Evolutionary conservation across 352 stramenopile genomes (phyloP).

Genomic region (Phytophthora pluvialis): DNA sequence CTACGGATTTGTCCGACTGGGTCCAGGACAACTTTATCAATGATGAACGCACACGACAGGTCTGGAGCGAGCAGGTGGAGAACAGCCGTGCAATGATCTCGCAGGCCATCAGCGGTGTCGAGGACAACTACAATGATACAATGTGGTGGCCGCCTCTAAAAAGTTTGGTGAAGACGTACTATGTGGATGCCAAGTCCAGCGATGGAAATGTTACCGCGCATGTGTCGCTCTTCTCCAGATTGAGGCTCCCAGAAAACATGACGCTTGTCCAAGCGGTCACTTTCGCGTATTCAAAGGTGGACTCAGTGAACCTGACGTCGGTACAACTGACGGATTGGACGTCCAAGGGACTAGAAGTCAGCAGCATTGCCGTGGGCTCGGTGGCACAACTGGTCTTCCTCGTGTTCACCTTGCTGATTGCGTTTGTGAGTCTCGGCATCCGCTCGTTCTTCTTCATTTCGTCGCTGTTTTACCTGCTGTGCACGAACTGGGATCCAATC

Average conservation of each 20-base stretch:
- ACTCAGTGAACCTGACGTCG: conserved; percentile 85
- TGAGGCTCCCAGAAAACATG: conserved; percentile 83
- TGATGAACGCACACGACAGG: conserved; percentile 79
- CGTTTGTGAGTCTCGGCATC: conserved; percentile 87
- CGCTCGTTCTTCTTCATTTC: conserved; percentile 90
- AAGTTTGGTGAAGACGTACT: conserved; percentile 84
- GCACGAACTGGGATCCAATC: conserved; percentile 88
- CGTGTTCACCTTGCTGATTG: conserved; percentile 78
- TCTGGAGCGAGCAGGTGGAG: conserved; percentile 86
- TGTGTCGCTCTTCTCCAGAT: conserved; percentile 52
- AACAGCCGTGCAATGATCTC: conserved; percentile 86
- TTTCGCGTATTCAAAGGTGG: conserved; percentile 84
- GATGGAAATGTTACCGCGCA: conserved; percentile 61
- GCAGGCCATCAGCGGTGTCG: conserved; percentile 75
- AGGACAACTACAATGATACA: conserved; percentile 89
- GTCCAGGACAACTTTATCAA: conserved; percentile 90
- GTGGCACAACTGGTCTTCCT: conserved; percentile 84
- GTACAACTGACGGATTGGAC: conserved; percentile 89
- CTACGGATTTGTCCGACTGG: conserved; percentile 75
- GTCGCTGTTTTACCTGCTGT: conserved; percentile 87
- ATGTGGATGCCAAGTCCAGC: conserved; percentile 68
- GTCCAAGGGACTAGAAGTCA: conserved; percentile 84
- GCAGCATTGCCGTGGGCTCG: conserved; percentile 81
- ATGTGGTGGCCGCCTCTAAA: conserved; percentile 91
- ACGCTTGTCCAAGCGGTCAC: conserved; percentile 77